These are phyloP conservation scores for Starmerella cellae DNA, from an alignment of 805 yeast species.

Conservation along the genomic window DNA sequence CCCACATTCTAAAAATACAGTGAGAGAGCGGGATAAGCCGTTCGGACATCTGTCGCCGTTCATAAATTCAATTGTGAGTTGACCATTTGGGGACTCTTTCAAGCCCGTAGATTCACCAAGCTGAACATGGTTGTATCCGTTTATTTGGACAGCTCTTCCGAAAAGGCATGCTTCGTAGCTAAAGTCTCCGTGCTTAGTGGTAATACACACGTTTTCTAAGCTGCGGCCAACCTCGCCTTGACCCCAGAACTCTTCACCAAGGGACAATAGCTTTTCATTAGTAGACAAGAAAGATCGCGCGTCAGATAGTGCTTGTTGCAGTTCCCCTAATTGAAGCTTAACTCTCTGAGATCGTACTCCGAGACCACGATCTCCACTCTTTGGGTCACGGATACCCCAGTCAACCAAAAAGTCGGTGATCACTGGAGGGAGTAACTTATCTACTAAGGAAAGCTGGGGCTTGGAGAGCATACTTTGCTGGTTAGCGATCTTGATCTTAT, in stretches of 20 bases:
- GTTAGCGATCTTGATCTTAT: constrained; percentile 9
- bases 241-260: constrained; percentile 32
- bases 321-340: not conserved
- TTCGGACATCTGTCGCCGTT: constrained; percentile 84
- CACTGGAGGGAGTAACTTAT: constrained; percentile 2
- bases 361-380: not conserved
- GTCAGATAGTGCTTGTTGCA: constrained; percentile 1
- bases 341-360: constrained; percentile 4
- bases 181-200: constrained; percentile 50
- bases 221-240: constrained; percentile 54
- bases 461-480: not conserved
- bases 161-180: constrained; percentile 46
- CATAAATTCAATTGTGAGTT: constrained; percentile 33
- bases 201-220: constrained; percentile 37
- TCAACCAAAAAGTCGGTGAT: not conserved
- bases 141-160: constrained; percentile 41
- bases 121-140: constrained; percentile 33
- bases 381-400: not conserved
- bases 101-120: constrained; percentile 36
- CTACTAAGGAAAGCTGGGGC: not conserved
- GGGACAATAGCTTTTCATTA: constrained; percentile 7
- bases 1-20: constrained; percentile 57
- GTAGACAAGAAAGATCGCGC: constrained; percentile 18
- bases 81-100: constrained; percentile 23
- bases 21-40: constrained; percentile 72